Evolutionary conservation across 169 alveolate genomes (phyloP).

Genomic region (Miamiensis avidus): DNA sequence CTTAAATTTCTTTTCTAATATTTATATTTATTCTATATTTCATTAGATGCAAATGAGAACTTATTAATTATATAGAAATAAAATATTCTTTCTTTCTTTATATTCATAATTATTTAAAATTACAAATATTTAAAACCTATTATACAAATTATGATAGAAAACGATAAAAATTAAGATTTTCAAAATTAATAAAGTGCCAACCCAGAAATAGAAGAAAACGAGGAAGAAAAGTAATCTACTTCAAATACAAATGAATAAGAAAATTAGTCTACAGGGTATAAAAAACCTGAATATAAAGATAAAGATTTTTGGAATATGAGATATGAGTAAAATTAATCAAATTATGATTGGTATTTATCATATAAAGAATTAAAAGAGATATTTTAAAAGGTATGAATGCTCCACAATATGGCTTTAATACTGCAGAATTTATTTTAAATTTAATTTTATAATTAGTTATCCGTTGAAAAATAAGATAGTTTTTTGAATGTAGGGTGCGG

Average conservation of each 20-base stretch:
- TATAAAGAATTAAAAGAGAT: neutral
- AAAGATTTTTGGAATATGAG: neutral
- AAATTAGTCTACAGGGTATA: neutral
- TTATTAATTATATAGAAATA: no score
- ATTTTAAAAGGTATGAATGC: neutral
- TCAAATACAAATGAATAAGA: neutral
- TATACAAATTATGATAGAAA: neutral
- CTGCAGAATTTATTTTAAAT: no score
- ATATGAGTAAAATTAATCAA: neutral
- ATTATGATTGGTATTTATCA: neutral
- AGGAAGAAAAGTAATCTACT: neutral
- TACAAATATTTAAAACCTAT: no score
- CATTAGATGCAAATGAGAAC: no score
- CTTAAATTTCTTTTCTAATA: no score
- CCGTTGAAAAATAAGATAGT: neutral
- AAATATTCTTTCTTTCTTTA: no score
- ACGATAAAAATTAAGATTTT: neutral
- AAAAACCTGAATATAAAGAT: neutral
- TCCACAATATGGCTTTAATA: no score
- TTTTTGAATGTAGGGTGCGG: neutral
- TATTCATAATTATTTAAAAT: no score
- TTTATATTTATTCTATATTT: no score
- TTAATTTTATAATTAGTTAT: no score
- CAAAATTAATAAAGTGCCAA: neutral
- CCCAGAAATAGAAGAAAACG: neutral